Percentiles rank a stretch among this genome's conserved stretches.
Evolutionary conservation across 2,329 filamentous ascomycete species (phyloP).

Genomic region (Phialophora tarda): DNA sequence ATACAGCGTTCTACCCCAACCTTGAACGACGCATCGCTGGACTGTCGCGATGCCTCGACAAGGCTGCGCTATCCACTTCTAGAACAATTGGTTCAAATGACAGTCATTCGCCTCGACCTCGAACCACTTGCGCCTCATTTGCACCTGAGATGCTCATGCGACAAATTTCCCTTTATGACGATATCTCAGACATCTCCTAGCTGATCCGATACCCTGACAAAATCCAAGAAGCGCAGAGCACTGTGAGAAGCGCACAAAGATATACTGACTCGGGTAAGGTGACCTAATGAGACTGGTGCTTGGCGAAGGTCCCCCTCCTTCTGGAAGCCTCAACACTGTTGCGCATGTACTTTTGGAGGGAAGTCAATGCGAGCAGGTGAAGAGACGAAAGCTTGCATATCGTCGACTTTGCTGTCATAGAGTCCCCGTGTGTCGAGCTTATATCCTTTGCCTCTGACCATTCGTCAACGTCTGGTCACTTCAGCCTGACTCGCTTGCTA

Average conservation of each 20-base stretch:
- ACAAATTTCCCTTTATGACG: constrained; percentile 4
- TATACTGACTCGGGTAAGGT: constrained; percentile 15
- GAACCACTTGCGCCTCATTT: neutral
- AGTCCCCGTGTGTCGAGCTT: neutral
- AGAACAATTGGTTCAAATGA: constrained; percentile 7
- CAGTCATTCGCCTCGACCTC: constrained; percentile 7
- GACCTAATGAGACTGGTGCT: constrained; percentile 8
- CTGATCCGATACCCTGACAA: neutral
- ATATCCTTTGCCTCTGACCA: neutral
- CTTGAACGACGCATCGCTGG: neutral
- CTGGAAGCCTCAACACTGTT: constrained; percentile 12
- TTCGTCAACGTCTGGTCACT: neutral
- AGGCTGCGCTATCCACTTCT: neutral
- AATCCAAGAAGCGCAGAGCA: neutral
- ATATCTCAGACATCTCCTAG: neutral
- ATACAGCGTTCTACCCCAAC: neutral
- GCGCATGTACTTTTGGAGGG: neutral
- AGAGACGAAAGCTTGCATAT: neutral
- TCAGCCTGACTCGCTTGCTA: constrained; percentile 16
- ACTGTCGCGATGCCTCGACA: neutral
- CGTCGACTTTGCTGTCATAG: neutral
- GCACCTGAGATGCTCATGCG: constrained; percentile 7
- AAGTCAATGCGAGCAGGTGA: neutral
- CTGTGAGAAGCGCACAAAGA: constrained; percentile 3
- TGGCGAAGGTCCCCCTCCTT: constrained; percentile 12